Evolutionary conservation across 2,329 filamentous ascomycete species (phyloP).

Genomic region (Biscogniauxia sp.): DNA sequence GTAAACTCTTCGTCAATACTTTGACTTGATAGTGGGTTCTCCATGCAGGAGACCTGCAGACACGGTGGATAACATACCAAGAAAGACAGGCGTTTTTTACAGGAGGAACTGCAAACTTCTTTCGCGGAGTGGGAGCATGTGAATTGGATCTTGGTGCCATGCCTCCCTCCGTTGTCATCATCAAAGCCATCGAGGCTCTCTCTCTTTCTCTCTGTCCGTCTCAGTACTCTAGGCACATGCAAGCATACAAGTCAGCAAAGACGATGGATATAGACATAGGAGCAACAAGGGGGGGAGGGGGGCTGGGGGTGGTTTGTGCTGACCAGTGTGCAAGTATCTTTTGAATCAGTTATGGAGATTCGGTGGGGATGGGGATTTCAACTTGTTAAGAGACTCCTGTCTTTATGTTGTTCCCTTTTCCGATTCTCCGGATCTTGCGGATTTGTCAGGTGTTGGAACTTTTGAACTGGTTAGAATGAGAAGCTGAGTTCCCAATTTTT

Average conservation of each 20-base stretch:
- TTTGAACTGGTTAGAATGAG: too few species aligned
- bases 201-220: too few species aligned
- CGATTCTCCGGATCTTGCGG: slow-evolving; percentile 19
- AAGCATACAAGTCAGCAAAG: not conserved
- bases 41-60: slow-evolving; percentile 6
- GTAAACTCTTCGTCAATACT: slow-evolving; percentile 8
- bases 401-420: not conserved
- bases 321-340: not conserved
- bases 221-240: slow-evolving; percentile 8
- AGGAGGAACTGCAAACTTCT: slow-evolving; percentile 46
- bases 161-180: slow-evolving; percentile 27
- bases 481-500: too few species aligned
- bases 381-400: slow-evolving; percentile 1
- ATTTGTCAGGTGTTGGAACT: not conserved
- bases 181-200: slow-evolving; percentile 1
- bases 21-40: not conserved
- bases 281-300: slow-evolving; percentile 8
- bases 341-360: slow-evolving; percentile 9
- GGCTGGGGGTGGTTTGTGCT: slow-evolving; percentile 8
- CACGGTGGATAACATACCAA: slow-evolving; percentile 39
- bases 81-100: slow-evolving; percentile 51
- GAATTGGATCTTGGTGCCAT: slow-evolving; percentile 20
- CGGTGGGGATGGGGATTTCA: slow-evolving; percentile 5
- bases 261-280: slow-evolving; percentile 17
- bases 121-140: slow-evolving; percentile 23